Evolutionary conservation across 108 stramenopile genomes (phyloP).

Genomic region (Stephanodiscus triporus): DNA sequence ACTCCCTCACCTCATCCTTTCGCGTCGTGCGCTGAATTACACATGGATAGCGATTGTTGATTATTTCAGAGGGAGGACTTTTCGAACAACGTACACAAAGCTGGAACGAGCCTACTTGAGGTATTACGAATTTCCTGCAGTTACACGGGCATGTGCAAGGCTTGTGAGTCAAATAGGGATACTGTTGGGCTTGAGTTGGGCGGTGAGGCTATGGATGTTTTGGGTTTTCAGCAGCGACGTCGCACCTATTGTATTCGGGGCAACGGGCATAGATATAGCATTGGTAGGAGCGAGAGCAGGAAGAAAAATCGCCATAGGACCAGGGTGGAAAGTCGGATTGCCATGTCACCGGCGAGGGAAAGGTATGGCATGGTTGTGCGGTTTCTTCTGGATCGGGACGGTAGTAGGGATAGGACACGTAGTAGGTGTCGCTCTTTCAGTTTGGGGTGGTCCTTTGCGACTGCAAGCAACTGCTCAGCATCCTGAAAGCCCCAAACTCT

Average conservation of each 20-base stretch:
- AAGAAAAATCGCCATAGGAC: conserved; percentile 3
- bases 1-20: conserved; percentile 40
- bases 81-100: conserved; percentile 59
- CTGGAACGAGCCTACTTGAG: conserved; percentile 52
- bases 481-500: conserved; percentile 29
- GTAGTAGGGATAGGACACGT: conserved; percentile 63
- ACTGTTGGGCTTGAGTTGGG: conserved; percentile 37
- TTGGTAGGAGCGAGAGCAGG: conserved; percentile 10
- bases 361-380: conserved; percentile 61
- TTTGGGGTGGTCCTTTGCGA: conserved; percentile 63
- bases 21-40: conserved; percentile 42
- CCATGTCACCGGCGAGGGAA: conserved; percentile 32
- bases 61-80: conserved; percentile 63
- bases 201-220: conserved; percentile 45
- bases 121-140: conserved; percentile 68
- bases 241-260: conserved; percentile 14
- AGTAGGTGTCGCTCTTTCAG: conserved; percentile 46
- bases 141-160: conserved; percentile 51
- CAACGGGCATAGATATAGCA: conserved; percentile 16
- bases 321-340: conserved; percentile 29
- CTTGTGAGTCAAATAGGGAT: conserved; percentile 51
- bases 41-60: conserved; percentile 51
- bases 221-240: conserved; percentile 28
- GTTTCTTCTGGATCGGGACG: conserved; percentile 63
- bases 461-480: conserved; percentile 52